Conservation (phyloP, 2,329 filamentous ascomycete species). For the Monilinia polystroma region DNA sequence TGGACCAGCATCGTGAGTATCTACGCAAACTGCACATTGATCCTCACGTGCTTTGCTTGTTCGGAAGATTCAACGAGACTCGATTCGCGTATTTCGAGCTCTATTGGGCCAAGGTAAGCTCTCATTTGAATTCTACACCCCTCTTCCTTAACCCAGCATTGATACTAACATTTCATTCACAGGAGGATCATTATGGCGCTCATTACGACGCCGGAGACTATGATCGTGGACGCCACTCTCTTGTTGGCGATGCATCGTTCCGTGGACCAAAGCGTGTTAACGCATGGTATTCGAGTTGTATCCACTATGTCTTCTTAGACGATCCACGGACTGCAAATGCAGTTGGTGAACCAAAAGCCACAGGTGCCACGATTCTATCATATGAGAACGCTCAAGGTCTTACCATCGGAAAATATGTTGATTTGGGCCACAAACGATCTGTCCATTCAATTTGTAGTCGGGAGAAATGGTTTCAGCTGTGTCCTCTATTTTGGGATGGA, state of each 20-base stretch:
- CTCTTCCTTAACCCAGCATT: too few species aligned
- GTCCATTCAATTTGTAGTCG: slow-evolving; percentile 42
- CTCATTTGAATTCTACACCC: background rate
- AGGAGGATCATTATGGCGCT: slow-evolving; percentile 60
- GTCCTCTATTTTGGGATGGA: slow-evolving; percentile 51
- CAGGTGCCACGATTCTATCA: slow-evolving; percentile 63
- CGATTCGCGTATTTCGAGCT: slow-evolving; percentile 78
- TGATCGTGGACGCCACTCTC: slow-evolving; percentile 59
- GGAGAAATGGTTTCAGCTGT: slow-evolving; percentile 47
- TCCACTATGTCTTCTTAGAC: slow-evolving; percentile 63
- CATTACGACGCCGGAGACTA: slow-evolving; percentile 56
- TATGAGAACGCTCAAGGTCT: slow-evolving; percentile 41
- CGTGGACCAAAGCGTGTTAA: slow-evolving; percentile 60
- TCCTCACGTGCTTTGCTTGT: slow-evolving; percentile 67
- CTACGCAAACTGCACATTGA: slow-evolving; percentile 64
- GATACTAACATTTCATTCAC: slow-evolving; percentile 6
- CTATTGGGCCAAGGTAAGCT: slow-evolving; percentile 67
- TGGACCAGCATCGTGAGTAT: slow-evolving; percentile 73
- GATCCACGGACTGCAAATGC: slow-evolving; percentile 57
- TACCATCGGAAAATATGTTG: slow-evolving; percentile 42
- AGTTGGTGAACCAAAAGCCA: slow-evolving; percentile 70
- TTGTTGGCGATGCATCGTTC: slow-evolving; percentile 58
- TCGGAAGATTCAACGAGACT: slow-evolving; percentile 69
- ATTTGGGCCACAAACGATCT: slow-evolving; percentile 44
- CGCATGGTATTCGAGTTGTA: slow-evolving; percentile 61